A percentile compares a stretch with the other conserved stretches of the same genome.
These are phyloP conservation scores for Nakataea oryzae DNA, from an alignment of 2,329 filamentous ascomycete genomes.

Conservation along the genomic window DNA sequence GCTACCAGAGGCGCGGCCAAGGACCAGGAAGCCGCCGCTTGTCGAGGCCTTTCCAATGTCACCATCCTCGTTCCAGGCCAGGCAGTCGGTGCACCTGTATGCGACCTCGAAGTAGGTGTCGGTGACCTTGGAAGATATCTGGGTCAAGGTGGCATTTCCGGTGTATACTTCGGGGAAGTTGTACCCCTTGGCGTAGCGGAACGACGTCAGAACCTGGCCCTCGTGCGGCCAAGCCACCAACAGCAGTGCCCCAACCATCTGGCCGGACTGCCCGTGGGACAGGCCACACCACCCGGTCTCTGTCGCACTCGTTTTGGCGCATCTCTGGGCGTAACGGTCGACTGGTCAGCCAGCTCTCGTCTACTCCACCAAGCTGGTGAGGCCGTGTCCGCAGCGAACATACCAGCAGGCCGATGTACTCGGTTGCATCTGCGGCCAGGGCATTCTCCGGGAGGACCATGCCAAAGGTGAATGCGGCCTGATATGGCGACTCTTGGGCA, in stretches of 20 bases:
- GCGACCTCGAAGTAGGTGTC: constrained; percentile 49
- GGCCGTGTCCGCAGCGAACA: constrained; percentile 8
- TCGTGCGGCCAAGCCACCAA: constrained; percentile 47
- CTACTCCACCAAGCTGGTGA: neutral
- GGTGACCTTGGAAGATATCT: constrained; percentile 48
- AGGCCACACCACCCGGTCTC: constrained; percentile 48
- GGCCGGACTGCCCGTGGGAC: constrained; percentile 32
- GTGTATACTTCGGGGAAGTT: constrained; percentile 46
- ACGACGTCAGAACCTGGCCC: constrained; percentile 42
- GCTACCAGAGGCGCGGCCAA: constrained; percentile 47
- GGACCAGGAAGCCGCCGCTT: constrained; percentile 28
- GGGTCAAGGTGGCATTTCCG: constrained; percentile 50
- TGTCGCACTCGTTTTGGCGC: constrained; percentile 30
- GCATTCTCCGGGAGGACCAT: constrained; percentile 41
- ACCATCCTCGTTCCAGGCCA: constrained; percentile 40
- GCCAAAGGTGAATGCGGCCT: constrained; percentile 28
- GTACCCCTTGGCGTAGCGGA: constrained; percentile 50
- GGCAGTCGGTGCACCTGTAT: constrained; percentile 53
- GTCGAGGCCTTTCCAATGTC: constrained; percentile 31
- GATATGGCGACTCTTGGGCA: neutral
- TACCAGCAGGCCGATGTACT: constrained; percentile 51
- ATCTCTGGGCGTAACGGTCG: constrained; percentile 25
- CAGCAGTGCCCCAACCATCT: constrained; percentile 48
- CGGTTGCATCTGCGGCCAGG: constrained; percentile 32
- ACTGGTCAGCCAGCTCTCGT: neutral